Conservation (phyloP, 2,329 filamentous ascomycete species). For the Nannizziopsis arthrosporioides region DNA sequence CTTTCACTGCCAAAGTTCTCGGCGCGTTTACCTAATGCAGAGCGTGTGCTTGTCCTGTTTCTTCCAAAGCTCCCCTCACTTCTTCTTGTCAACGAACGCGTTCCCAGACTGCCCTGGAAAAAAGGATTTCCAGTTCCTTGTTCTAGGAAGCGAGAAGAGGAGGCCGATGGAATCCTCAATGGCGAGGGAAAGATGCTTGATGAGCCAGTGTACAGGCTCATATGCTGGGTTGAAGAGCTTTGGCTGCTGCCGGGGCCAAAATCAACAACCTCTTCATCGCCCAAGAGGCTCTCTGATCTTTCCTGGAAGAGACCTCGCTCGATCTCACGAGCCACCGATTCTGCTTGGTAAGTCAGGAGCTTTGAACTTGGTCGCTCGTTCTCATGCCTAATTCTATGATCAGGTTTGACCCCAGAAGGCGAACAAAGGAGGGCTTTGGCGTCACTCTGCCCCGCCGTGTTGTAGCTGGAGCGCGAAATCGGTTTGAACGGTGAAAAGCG, state of each 20-base stretch:
- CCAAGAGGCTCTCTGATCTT: conserved; percentile 1
- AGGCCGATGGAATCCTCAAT: conserved; percentile 7
- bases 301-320: conserved; percentile 1
- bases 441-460: not conserved
- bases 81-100: conserved; percentile 1
- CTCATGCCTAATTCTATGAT: not conserved
- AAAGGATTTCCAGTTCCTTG: conserved; percentile 7
- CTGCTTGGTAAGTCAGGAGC: conserved; percentile 3
- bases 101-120: conserved; percentile 9
- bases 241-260: conserved; percentile 15
- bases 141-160: conserved; percentile 7
- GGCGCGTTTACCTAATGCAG: not conserved
- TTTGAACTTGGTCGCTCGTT: conserved; percentile 1
- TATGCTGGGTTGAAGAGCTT: conserved; percentile 13
- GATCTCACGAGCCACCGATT: conserved; percentile 1
- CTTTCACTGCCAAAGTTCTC: conserved; percentile 71
- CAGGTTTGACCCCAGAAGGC: not conserved
- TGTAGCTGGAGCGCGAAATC: not conserved
- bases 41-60: not conserved
- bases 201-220: conserved; percentile 12
- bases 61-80: not conserved
- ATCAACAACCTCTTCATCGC: conserved; percentile 2
- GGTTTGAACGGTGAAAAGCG: conserved; percentile 7
- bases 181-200: conserved; percentile 10
- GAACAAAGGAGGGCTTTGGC: not conserved